phyloP scores from a whole-genome alignment of 768 basidiomycete species.

The Antrodiella citrinella region DNA sequence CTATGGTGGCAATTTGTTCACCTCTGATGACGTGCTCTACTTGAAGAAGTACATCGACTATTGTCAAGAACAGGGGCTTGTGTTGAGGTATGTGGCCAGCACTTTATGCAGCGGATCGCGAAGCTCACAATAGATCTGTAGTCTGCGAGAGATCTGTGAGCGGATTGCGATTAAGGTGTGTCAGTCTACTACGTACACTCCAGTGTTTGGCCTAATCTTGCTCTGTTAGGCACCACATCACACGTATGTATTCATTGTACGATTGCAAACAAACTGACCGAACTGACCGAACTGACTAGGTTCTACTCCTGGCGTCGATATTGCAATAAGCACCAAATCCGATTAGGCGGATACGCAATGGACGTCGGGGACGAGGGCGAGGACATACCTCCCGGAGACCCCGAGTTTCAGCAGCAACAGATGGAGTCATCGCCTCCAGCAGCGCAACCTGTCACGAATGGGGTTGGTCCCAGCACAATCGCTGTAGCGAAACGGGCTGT shows the following conservation, averaged over 20 bases:
- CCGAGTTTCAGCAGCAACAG: slow-evolving; percentile 35
- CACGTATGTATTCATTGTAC: slow-evolving; percentile 48
- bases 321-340: slow-evolving; percentile 89
- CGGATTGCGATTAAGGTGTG: slow-evolving; percentile 77
- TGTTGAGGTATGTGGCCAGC: slow-evolving; percentile 49
- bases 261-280: too few species aligned
- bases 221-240: slow-evolving; percentile 91
- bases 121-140: slow-evolving; percentile 14
- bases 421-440: slow-evolving; percentile 19
- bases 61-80: slow-evolving; percentile 80
- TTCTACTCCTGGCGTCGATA: slow-evolving; percentile 91
- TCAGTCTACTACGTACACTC: background rate
- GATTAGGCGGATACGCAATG: slow-evolving; percentile 82
- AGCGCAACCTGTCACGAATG: slow-evolving; percentile 10
- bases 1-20: slow-evolving; percentile 84
- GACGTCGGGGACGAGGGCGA: slow-evolving; percentile 43
- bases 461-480: slow-evolving; percentile 35
- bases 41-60: slow-evolving; percentile 87
- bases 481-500: slow-evolving; percentile 35
- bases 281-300: too few species aligned
- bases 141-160: slow-evolving; percentile 81
- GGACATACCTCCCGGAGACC: slow-evolving; percentile 35
- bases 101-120: background rate
- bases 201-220: slow-evolving; percentile 28
- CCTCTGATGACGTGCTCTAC: slow-evolving; percentile 74